phyloP scores from a whole-genome alignment of 2,329 filamentous ascomycete species.

The Pyricularia grisea region DNA sequence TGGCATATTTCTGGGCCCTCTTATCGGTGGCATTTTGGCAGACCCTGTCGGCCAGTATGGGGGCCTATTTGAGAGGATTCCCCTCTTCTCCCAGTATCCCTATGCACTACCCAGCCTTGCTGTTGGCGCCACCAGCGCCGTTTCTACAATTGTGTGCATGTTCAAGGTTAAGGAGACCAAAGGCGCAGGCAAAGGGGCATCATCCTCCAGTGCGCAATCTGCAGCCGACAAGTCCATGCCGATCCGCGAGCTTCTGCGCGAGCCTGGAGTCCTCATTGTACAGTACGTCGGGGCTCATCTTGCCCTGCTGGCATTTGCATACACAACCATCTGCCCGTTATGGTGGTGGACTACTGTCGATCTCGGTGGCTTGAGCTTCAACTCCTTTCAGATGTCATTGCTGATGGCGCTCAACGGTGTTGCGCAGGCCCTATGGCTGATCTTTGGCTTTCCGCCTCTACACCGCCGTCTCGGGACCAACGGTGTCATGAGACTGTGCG shows the following conservation, averaged over 20 bases:
- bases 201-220: background rate
- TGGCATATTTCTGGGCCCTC: slow-evolving; percentile 63
- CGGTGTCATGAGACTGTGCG: slow-evolving; percentile 50
- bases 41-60: slow-evolving; percentile 58
- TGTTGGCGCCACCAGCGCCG: slow-evolving; percentile 42
- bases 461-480: slow-evolving; percentile 53
- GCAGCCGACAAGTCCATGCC: slow-evolving; percentile 22
- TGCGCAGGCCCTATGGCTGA: slow-evolving; percentile 61
- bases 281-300: slow-evolving; percentile 57
- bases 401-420: slow-evolving; percentile 56
- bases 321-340: slow-evolving; percentile 61
- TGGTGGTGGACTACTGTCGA: slow-evolving; percentile 55
- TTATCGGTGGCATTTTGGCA: slow-evolving; percentile 60
- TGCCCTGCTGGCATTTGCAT: slow-evolving; percentile 61
- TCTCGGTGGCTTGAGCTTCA: slow-evolving; percentile 58
- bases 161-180: slow-evolving; percentile 58
- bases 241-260: slow-evolving; percentile 44
- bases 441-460: slow-evolving; percentile 60
- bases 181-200: slow-evolving; percentile 12
- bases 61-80: slow-evolving; percentile 38
- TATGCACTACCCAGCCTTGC: slow-evolving; percentile 57
- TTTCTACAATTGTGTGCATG: slow-evolving; percentile 38
- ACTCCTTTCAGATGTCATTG: slow-evolving; percentile 52
- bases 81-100: slow-evolving; percentile 54
- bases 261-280: slow-evolving; percentile 56